These are phyloP conservation scores for Daldinia loculata DNA, from an alignment of 495 filamentous ascomycete species.

Conservation along the genomic window DNA sequence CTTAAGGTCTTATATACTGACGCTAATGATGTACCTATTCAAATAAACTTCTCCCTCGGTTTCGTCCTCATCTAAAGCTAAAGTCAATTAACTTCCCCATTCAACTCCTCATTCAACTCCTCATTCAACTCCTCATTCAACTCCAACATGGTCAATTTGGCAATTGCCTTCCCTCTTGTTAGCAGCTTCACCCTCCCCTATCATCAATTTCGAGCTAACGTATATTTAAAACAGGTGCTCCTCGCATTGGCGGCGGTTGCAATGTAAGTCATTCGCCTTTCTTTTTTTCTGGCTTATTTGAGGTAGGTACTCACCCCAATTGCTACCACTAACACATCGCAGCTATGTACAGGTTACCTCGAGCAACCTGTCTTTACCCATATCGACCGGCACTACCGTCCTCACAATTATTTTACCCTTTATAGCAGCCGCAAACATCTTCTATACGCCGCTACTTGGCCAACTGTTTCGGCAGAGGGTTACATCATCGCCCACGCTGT, in stretches of 20 bases:
- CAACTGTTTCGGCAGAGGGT: conserved; percentile 4
- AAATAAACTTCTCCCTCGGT: background rate
- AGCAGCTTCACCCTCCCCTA: background rate
- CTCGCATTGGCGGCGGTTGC: conserved; percentile 17
- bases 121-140: too few species aligned
- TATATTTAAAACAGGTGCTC: conserved; percentile 21
- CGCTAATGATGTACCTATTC: too few species aligned
- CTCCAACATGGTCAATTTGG: conserved; percentile 20
- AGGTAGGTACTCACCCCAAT: background rate
- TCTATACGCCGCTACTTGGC: conserved; percentile 34
- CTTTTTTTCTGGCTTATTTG: background rate
- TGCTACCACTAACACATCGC: conserved; percentile 8
- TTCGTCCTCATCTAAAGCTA: background rate
- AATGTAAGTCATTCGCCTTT: conserved; percentile 21
- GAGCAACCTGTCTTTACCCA: conserved; percentile 59
- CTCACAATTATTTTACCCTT: conserved; percentile 63
- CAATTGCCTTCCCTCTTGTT: conserved; percentile 18
- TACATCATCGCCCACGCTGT: conserved; percentile 39
- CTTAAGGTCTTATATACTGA: too few species aligned
- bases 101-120: background rate
- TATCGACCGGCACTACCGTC: conserved; percentile 56
- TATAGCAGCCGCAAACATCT: conserved; percentile 55
- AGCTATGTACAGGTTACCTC: conserved; percentile 62
- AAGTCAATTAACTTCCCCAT: background rate
- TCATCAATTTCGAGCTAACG: background rate